Evolutionary conservation across 768 basidiomycete species (phyloP).

Genomic region (Coprinellus micaceus): DNA sequence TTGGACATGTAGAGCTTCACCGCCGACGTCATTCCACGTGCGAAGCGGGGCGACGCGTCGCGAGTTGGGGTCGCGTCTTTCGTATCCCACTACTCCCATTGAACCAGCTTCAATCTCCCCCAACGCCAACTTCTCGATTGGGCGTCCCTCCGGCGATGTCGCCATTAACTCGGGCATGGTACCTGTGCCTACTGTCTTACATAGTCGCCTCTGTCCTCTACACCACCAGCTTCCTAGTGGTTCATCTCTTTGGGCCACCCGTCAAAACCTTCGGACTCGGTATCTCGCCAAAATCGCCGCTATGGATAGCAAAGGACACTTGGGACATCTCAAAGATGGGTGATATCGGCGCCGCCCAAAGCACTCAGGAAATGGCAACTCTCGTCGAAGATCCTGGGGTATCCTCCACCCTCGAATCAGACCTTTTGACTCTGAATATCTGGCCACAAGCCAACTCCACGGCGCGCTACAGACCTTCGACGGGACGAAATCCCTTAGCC

Average conservation of each 20-base stretch:
- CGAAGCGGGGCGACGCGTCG: no score
- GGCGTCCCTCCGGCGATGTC: background rate
- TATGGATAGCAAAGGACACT: slow-evolving; percentile 9
- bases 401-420: background rate
- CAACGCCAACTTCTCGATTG: background rate
- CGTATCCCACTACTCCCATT: no score
- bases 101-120: background rate
- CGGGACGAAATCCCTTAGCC: slow-evolving; percentile 28
- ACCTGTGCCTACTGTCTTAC: slow-evolving; percentile 31
- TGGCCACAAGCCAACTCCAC: slow-evolving; percentile 9
- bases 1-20: no score
- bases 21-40: no score
- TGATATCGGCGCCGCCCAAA: background rate
- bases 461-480: slow-evolving; percentile 13
- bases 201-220: slow-evolving; percentile 38
- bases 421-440: background rate
- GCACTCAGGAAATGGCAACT: slow-evolving; percentile 5
- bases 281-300: slow-evolving; percentile 3
- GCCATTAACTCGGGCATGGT: slow-evolving; percentile 11
- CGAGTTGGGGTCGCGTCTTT: no score
- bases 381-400: background rate
- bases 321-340: background rate
- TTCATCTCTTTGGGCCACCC: slow-evolving; percentile 28
- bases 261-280: slow-evolving; percentile 23
- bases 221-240: slow-evolving; percentile 39